Evolutionary conservation across 306 rosid species (phyloP).

Genomic region (Dalbergia cochinchinensis): DNA sequence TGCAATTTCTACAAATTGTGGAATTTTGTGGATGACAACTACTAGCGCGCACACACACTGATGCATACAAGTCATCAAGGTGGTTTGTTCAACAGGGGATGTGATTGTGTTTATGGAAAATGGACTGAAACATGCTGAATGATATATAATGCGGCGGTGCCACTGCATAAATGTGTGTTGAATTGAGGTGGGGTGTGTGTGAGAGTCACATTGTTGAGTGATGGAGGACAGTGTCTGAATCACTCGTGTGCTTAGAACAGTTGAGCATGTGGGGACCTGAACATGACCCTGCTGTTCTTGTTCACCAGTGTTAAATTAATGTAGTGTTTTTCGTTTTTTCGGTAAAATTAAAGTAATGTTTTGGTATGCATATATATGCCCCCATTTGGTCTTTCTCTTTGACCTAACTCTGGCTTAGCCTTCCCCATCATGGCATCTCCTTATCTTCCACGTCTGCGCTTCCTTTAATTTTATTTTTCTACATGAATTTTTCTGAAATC

Average conservation of each 20-base stretch:
- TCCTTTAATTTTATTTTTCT: not conserved
- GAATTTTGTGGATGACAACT: not conserved
- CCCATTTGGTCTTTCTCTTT: slow-evolving; percentile 35
- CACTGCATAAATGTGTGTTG: slow-evolving; percentile 34
- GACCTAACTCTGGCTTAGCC: not conserved
- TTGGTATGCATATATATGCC: not conserved
- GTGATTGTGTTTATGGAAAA: not conserved
- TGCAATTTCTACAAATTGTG: slow-evolving; percentile 35
- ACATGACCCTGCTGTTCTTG: slow-evolving; percentile 31
- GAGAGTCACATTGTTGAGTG: slow-evolving; percentile 27
- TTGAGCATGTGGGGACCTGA: slow-evolving; percentile 53
- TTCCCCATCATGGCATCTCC: not conserved
- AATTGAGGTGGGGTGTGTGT: not conserved
- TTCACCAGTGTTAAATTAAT: slow-evolving; percentile 21
- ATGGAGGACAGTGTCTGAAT: slow-evolving; percentile 41
- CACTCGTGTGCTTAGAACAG: slow-evolving; percentile 56
- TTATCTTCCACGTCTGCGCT: slow-evolving; percentile 47
- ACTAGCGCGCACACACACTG: not conserved
- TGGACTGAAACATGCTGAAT: slow-evolving; percentile 22
- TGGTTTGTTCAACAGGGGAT: slow-evolving; percentile 18
- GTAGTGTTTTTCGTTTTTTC: not conserved
- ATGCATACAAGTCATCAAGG: slow-evolving; percentile 40
- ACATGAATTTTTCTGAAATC: not conserved
- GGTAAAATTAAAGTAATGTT: no score
- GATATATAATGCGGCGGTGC: slow-evolving; percentile 42